phyloP scores from a whole-genome alignment of 805 yeast species.

The Saccharomycopsis selenospora region DNA sequence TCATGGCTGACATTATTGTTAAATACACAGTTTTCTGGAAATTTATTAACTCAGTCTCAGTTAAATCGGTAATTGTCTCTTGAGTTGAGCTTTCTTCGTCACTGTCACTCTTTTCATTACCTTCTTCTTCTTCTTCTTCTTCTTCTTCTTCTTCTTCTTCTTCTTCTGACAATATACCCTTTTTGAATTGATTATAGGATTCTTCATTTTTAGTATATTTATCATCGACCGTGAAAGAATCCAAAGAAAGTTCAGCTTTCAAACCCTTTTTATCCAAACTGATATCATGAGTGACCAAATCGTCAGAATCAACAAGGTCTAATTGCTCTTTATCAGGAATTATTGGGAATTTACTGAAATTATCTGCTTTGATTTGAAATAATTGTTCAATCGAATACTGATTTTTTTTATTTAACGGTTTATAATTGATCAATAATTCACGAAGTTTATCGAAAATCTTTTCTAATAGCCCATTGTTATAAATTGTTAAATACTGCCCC shows the following conservation, averaged over 20 bases:
- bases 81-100: conserved; percentile 19
- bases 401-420: conserved; percentile 33
- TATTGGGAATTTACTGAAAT: conserved; percentile 34
- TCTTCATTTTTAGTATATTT: conserved; percentile 44
- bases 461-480: conserved; percentile 32
- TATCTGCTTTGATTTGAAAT: conserved; percentile 41
- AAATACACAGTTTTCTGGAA: conserved; percentile 74
- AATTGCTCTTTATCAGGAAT: conserved; percentile 35
- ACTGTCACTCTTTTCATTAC: conserved; percentile 35
- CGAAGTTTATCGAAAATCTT: conserved; percentile 55
- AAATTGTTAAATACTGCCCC: conserved; percentile 47
- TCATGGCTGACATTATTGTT: conserved; percentile 81
- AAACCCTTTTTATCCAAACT: conserved; percentile 44
- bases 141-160: conserved; percentile 21
- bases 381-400: conserved; percentile 43
- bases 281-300: conserved; percentile 47
- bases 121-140: conserved; percentile 34
- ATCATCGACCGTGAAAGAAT: conserved; percentile 45
- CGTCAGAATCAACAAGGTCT: conserved; percentile 61
- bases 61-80: conserved; percentile 49
- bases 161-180: conserved; percentile 40
- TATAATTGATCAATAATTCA: conserved; percentile 32
- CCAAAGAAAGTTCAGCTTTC: conserved; percentile 39
- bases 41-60: conserved; percentile 54
- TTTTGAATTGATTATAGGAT: conserved; percentile 36